Evolutionary conservation across 768 basidiomycete species (phyloP).

Genomic region (Coprinopsis strossmayeri): DNA sequence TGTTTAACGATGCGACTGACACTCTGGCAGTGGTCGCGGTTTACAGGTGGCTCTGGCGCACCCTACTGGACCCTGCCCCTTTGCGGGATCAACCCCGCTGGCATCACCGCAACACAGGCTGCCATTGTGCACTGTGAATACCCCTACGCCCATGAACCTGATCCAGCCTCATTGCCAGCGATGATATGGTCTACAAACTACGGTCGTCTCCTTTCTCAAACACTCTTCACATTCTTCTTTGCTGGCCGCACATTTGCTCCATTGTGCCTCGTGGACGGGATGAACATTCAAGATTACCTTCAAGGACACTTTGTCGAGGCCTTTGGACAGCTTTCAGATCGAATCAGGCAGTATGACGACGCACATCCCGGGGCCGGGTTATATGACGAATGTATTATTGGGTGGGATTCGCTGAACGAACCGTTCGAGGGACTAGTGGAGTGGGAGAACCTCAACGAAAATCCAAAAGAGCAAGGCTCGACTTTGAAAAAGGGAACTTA

Average conservation of each 20-base stretch:
- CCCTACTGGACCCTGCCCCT: slow-evolving; percentile 91
- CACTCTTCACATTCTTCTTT: slow-evolving; percentile 92
- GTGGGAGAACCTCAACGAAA: slow-evolving; percentile 59
- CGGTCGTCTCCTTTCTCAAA: slow-evolving; percentile 79
- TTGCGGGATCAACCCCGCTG: slow-evolving; percentile 82
- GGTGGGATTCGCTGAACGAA: slow-evolving; percentile 97
- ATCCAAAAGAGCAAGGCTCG: slow-evolving; percentile 62
- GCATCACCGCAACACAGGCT: slow-evolving; percentile 80
- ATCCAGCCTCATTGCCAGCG: slow-evolving; percentile 73
- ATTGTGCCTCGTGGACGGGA: slow-evolving; percentile 82
- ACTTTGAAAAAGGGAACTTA: slow-evolving; percentile 81
- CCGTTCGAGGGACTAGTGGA: slow-evolving; percentile 77
- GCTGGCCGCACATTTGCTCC: slow-evolving; percentile 88
- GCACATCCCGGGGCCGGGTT: no score
- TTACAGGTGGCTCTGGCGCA: slow-evolving; percentile 90
- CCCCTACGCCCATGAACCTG: slow-evolving; percentile 49
- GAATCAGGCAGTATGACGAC: slow-evolving; percentile 53
- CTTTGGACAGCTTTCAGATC: slow-evolving; percentile 68
- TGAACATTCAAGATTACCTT: slow-evolving; percentile 87
- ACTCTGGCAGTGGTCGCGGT: slow-evolving; percentile 81
- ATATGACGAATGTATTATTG: slow-evolving; percentile 86
- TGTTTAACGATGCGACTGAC: background rate
- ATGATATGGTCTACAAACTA: slow-evolving; percentile 99
- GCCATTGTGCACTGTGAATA: slow-evolving; percentile 90
- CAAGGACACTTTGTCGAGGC: slow-evolving; percentile 74